A percentile compares a stretch with the other conserved stretches of the same genome.
phyloP scores from a whole-genome alignment of 805 yeast genomes.

The Priceomyces carsonii region DNA sequence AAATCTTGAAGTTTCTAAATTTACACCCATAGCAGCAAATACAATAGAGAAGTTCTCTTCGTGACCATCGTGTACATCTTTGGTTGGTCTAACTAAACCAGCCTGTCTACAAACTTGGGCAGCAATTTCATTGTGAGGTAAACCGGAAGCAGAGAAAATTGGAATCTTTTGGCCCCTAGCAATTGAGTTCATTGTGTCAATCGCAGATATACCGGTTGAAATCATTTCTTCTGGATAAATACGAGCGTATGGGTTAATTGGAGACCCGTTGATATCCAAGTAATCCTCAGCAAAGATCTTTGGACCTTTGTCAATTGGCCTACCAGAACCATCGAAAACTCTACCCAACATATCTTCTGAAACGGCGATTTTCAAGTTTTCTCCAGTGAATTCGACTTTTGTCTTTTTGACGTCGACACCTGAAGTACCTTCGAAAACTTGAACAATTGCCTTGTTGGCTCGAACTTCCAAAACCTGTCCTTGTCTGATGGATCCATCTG shows the following conservation, averaged over 20 bases:
- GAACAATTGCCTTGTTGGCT: slow-evolving; percentile 96
- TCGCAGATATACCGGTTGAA: slow-evolving; percentile 97
- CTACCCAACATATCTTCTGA: slow-evolving; percentile 97
- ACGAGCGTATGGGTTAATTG: slow-evolving; percentile 97
- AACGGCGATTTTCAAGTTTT: slow-evolving; percentile 88
- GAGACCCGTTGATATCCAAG: slow-evolving; percentile 97
- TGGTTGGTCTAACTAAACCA: slow-evolving; percentile 97
- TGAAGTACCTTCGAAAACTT: slow-evolving; percentile 98
- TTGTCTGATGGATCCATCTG: slow-evolving; percentile 92
- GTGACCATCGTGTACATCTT: slow-evolving; percentile 99
- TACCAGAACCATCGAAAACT: slow-evolving; percentile 98
- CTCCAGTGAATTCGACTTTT: slow-evolving; percentile 95
- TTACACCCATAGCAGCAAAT: slow-evolving; percentile 99
- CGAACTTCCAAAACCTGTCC: slow-evolving; percentile 98
- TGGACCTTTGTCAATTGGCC: slow-evolving; percentile 98
- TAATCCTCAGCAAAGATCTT: slow-evolving; percentile 98
- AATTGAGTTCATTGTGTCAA: slow-evolving; percentile 98
- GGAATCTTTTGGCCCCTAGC: slow-evolving; percentile 99
- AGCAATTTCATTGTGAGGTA: slow-evolving; percentile 99
- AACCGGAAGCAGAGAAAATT: slow-evolving; percentile 97
- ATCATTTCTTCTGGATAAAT: slow-evolving; percentile 99
- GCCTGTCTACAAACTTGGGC: slow-evolving; percentile 99
- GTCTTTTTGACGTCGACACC: slow-evolving; percentile 99
- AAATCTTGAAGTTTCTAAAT: slow-evolving; percentile 96
- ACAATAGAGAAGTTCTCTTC: slow-evolving; percentile 99